Percentiles rank a stretch among this genome's conserved stretches.
Evolutionary conservation across 306 rosid genomes (phyloP).

Genomic region (Alnus rubra): DNA sequence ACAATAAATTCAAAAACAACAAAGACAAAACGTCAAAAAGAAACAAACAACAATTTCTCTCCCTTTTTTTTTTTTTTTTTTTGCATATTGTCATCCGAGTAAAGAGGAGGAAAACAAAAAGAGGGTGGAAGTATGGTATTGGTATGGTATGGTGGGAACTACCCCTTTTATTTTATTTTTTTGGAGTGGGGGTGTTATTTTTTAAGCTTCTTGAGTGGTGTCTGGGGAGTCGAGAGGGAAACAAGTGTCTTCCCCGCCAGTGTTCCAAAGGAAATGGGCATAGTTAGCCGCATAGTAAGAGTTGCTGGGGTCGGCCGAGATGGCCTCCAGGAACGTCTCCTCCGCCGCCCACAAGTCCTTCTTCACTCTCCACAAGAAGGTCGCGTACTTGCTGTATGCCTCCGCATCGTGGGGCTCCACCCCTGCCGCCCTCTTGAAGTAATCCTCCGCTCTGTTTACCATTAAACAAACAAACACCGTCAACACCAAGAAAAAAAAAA

Average conservation of each 20-base stretch:
- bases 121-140: not conserved
- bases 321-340: constrained; percentile 79
- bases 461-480: constrained; percentile 13
- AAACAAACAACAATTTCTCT: not conserved
- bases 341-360: constrained; percentile 92
- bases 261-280: constrained; percentile 93
- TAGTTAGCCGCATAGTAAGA: constrained; percentile 74
- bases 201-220: constrained; percentile 38
- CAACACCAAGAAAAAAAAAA: constrained; percentile 2
- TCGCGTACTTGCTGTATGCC: constrained; percentile 76
- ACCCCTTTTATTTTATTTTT: not conserved
- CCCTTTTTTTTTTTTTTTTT: no score
- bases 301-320: constrained; percentile 74
- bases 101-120: not conserved
- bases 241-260: constrained; percentile 93
- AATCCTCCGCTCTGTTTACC: constrained; percentile 77
- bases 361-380: constrained; percentile 71
- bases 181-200: not conserved
- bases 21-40: not conserved
- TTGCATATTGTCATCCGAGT: not conserved
- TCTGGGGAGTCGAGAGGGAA: constrained; percentile 65
- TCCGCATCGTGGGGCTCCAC: constrained; percentile 77
- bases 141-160: not conserved
- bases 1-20: not conserved
- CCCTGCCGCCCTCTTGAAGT: constrained; percentile 67